Evolutionary conservation across 208 protist genomes (phyloP).

Genomic region (Acanthamoeba lugdunensis): DNA sequence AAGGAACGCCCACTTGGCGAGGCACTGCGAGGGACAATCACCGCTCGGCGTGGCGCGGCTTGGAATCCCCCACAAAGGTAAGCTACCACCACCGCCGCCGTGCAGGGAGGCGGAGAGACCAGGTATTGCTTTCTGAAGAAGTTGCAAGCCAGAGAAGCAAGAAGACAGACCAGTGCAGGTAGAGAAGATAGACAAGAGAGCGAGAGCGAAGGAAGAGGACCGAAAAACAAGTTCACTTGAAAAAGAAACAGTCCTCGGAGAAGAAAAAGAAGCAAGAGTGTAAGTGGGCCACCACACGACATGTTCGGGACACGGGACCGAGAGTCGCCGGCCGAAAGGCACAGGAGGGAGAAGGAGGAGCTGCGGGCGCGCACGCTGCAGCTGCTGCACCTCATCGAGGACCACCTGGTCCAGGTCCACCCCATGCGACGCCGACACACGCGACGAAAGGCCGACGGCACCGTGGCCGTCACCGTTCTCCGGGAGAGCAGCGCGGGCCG

Average conservation of each 20-base stretch:
- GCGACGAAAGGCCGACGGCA: background rate
- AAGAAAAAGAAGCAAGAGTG: background rate
- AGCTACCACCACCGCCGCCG: background rate
- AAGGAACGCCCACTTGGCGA: background rate
- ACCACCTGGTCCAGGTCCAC: background rate
- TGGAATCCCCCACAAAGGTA: background rate
- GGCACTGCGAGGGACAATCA: background rate
- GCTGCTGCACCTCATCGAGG: background rate
- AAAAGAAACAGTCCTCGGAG: no score
- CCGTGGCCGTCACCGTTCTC: background rate
- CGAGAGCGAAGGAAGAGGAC: background rate
- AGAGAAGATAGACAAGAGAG: background rate
- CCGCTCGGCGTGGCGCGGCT: no score
- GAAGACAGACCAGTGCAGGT: background rate
- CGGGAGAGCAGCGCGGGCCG: background rate
- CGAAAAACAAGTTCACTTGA: background rate
- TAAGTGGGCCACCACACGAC: background rate
- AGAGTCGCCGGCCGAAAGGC: conserved; percentile 2
- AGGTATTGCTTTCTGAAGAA: no score
- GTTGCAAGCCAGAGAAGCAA: no score
- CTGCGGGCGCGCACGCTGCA: background rate
- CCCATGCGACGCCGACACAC: background rate
- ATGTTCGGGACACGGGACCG: conserved; percentile 14
- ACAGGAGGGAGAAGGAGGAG: conserved; percentile 11
- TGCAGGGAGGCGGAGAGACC: no score